Evolutionary conservation across 2,329 filamentous ascomycete genomes (phyloP).

Genomic region (Ophiostoma populinum): DNA sequence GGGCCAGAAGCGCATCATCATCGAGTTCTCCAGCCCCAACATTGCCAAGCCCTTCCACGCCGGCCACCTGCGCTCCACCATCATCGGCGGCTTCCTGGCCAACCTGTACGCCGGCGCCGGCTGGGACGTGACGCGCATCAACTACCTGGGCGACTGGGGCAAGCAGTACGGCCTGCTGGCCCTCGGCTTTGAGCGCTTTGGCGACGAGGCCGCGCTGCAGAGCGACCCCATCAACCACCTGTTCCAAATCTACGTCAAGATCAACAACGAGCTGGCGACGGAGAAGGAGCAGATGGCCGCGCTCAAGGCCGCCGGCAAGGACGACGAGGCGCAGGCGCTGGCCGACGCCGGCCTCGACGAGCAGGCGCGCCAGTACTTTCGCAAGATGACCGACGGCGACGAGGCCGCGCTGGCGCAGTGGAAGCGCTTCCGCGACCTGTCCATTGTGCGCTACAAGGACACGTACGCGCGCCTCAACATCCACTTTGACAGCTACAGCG

Average conservation of each 20-base stretch:
- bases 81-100: conserved; percentile 60
- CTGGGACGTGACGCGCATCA: conserved; percentile 59
- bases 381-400: conserved; percentile 53
- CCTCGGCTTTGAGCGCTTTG: conserved; percentile 58
- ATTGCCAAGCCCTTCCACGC: conserved; percentile 77
- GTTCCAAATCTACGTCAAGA: conserved; percentile 66
- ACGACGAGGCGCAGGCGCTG: conserved; percentile 31
- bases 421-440: conserved; percentile 48
- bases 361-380: conserved; percentile 57
- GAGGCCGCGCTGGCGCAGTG: conserved; percentile 41
- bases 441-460: conserved; percentile 47
- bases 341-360: conserved; percentile 48
- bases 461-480: conserved; percentile 58
- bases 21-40: conserved; percentile 76
- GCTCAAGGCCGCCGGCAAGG: conserved; percentile 34
- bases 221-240: conserved; percentile 67
- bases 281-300: conserved; percentile 51
- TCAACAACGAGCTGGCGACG: conserved; percentile 47
- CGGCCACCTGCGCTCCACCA: conserved; percentile 60
- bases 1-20: conserved; percentile 48
- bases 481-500: conserved; percentile 54
- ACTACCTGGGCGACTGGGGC: conserved; percentile 69
- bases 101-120: conserved; percentile 55
- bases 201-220: conserved; percentile 51
- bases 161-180: conserved; percentile 61